These are phyloP conservation scores for Daedaleopsis nitida DNA, from an alignment of 768 basidiomycete genomes.

Conservation along the genomic window DNA sequence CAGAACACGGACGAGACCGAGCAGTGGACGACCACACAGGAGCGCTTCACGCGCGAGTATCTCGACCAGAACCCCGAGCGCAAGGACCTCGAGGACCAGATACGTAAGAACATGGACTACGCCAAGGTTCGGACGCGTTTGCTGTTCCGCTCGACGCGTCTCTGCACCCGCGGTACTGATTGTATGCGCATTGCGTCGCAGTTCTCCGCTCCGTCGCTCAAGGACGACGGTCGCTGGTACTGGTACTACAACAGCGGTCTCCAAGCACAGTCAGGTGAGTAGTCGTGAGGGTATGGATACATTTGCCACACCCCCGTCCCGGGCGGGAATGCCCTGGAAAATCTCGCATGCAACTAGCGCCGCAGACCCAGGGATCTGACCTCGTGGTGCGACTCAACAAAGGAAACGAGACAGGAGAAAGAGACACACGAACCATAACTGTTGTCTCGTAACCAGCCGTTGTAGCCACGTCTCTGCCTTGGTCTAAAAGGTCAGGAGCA, in stretches of 20 bases:
- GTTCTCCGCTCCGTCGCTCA: slow-evolving; percentile 65
- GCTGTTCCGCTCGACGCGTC: slow-evolving; percentile 4
- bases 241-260: slow-evolving; percentile 82
- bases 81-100: slow-evolving; percentile 56
- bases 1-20: slow-evolving; percentile 63
- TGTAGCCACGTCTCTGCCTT: too few relatives aligned
- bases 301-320: too few relatives aligned
- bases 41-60: slow-evolving; percentile 56
- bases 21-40: slow-evolving; percentile 64
- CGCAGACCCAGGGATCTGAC: not conserved
- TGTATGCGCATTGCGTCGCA: slow-evolving; percentile 27
- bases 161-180: slow-evolving; percentile 8
- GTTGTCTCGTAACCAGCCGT: too few relatives aligned
- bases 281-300: not conserved
- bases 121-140: slow-evolving; percentile 39
- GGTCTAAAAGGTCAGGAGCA: too few relatives aligned
- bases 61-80: slow-evolving; percentile 67
- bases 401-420: too few relatives aligned
- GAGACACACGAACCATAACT: too few relatives aligned
- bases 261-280: slow-evolving; percentile 58
- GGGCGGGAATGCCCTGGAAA: not conserved
- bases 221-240: slow-evolving; percentile 75
- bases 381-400: not conserved
- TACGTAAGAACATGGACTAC: slow-evolving; percentile 56
- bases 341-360: not conserved